Conservation (phyloP, 108 stramenopile genomes). For the Fragilaria crotonensis region DNA sequence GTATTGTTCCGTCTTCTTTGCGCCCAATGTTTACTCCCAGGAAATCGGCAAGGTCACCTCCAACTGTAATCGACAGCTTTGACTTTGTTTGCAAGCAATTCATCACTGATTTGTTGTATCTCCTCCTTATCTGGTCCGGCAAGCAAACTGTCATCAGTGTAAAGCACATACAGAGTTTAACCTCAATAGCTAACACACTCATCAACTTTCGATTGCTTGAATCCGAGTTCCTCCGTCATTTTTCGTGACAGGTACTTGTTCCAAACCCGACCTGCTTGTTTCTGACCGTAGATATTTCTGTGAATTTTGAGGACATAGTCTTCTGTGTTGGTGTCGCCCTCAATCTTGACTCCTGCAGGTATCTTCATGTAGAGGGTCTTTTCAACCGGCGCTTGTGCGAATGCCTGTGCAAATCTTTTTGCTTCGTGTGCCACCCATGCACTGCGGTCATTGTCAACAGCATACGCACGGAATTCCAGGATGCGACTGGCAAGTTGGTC, state of each 20-base stretch:
- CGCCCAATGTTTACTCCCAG: slow-evolving; percentile 27
- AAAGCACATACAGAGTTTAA: slow-evolving; percentile 10
- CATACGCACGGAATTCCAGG: slow-evolving; percentile 29
- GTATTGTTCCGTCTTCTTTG: slow-evolving; percentile 18
- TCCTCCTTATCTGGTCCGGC: too few relatives aligned
- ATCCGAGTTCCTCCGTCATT: background rate
- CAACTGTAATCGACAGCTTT: background rate
- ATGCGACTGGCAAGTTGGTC: slow-evolving; percentile 43
- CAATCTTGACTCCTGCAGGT: slow-evolving; percentile 21
- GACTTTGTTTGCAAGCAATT: background rate
- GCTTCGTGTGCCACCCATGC: slow-evolving; percentile 21
- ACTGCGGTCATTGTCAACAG: slow-evolving; percentile 17
- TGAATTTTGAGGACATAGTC: slow-evolving; percentile 19
- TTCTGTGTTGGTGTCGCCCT: background rate
- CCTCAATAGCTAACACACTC: background rate
- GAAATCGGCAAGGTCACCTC: slow-evolving; percentile 14
- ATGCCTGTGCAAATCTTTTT: slow-evolving; percentile 45
- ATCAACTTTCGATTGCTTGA: slow-evolving; percentile 16
- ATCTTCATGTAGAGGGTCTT: slow-evolving; percentile 27
- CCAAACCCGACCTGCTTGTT: slow-evolving; percentile 1
- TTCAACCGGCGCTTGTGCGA: slow-evolving; percentile 22
- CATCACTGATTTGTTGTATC: background rate
- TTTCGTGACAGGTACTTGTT: slow-evolving; percentile 8
- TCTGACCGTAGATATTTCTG: slow-evolving; percentile 1
- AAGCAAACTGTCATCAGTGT: slow-evolving; percentile 13